phyloP scores from a whole-genome alignment of 208 protist species.

The Wallacemonas rigidus region DNA sequence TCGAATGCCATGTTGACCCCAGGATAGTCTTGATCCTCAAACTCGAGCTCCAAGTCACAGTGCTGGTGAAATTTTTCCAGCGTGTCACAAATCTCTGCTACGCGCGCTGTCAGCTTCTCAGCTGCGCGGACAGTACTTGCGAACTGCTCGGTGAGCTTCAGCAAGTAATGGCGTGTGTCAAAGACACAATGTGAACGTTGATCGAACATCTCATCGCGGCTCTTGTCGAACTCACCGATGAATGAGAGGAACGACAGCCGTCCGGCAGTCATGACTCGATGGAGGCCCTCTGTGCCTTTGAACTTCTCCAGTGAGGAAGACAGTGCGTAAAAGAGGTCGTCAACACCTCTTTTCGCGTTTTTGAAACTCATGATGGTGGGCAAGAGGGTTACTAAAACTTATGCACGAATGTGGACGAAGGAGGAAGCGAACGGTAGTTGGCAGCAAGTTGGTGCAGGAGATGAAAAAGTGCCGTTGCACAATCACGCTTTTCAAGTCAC shows the following conservation, averaged over 20 bases:
- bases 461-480: too few relatives aligned
- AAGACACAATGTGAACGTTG: constrained; percentile 33
- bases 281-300: constrained; percentile 38
- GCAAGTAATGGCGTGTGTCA: constrained; percentile 40
- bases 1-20: constrained; percentile 24
- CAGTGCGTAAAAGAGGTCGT: constrained; percentile 47
- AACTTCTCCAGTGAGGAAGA: constrained; percentile 47
- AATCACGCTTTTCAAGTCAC: too few relatives aligned
- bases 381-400: not conserved
- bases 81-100: constrained; percentile 37
- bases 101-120: constrained; percentile 29
- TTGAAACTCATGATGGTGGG: constrained; percentile 26
- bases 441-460: too few relatives aligned
- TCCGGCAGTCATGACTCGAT: constrained; percentile 36
- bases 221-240: constrained; percentile 65
- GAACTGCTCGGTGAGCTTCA: constrained; percentile 52
- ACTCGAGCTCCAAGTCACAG: constrained; percentile 57
- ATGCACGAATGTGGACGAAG: too few relatives aligned
- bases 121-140: constrained; percentile 25
- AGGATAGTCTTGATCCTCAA: constrained; percentile 13
- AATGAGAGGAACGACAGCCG: constrained; percentile 58
- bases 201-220: constrained; percentile 52
- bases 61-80: constrained; percentile 49
- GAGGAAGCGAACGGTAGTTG: too few relatives aligned
- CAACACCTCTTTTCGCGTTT: constrained; percentile 28